Percentiles rank a stretch among this genome's conserved stretches.
These are phyloP conservation scores for Termitomyces sp. DNA, from an alignment of 768 basidiomycete genomes.

Conservation along the genomic window DNA sequence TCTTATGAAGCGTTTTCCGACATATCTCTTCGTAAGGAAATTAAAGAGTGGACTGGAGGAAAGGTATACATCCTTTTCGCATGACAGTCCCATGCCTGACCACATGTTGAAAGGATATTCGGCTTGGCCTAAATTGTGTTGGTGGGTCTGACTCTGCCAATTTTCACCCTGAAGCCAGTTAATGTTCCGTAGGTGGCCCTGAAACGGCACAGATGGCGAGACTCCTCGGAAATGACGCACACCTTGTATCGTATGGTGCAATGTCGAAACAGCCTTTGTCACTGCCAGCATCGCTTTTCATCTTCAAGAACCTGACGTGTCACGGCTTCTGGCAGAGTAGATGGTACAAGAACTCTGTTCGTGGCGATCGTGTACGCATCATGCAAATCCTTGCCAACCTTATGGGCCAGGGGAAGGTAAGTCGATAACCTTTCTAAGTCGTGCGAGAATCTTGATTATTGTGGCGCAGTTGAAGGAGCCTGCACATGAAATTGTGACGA, in stretches of 20 bases:
- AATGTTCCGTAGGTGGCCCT: conserved; percentile 43
- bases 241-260: conserved; percentile 84
- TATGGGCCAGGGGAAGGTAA: conserved; percentile 52
- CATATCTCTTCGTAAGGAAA: conserved; percentile 45
- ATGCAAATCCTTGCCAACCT: conserved; percentile 50
- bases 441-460: not conserved
- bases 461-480: conserved; percentile 58
- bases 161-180: not conserved
- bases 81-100: not conserved
- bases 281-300: conserved; percentile 74
- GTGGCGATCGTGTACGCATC: conserved; percentile 46
- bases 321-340: conserved; percentile 79
- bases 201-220: conserved; percentile 68
- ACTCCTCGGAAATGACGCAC: conserved; percentile 62
- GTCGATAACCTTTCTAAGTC: conserved; percentile 8
- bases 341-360: conserved; percentile 57
- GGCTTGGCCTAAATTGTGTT: conserved; percentile 51
- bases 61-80: conserved; percentile 38
- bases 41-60: conserved; percentile 63
- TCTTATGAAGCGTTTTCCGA: conserved; percentile 75
- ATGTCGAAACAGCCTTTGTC: conserved; percentile 85
- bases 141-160: conserved; percentile 25
- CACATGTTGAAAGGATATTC: conserved; percentile 30
- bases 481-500: conserved; percentile 62
- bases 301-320: conserved; percentile 78